Evolutionary conservation across 768 basidiomycete genomes (phyloP).

Genomic region (Podaxis sp.): DNA sequence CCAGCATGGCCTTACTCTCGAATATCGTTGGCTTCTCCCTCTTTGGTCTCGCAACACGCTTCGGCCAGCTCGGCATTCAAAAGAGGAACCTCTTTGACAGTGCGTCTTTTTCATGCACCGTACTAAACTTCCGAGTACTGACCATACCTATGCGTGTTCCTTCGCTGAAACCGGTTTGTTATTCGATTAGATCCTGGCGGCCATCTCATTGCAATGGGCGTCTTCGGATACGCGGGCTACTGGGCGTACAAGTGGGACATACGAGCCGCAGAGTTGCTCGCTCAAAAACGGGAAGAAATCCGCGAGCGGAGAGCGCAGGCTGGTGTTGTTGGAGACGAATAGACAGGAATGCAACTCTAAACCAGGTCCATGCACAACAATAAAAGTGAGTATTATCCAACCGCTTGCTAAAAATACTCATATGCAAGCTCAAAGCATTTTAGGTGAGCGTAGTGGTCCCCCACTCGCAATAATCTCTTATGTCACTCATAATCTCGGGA

Average conservation of each 20-base stretch:
- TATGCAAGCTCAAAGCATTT: too few species aligned
- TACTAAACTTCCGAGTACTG: background rate
- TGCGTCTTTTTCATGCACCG: slow-evolving; percentile 41
- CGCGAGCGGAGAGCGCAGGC: slow-evolving; percentile 41
- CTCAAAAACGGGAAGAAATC: slow-evolving; percentile 63
- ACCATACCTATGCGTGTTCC: slow-evolving; percentile 9
- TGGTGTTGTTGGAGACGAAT: slow-evolving; percentile 31
- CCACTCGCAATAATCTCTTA: too few species aligned
- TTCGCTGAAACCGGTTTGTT: background rate
- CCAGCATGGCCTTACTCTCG: slow-evolving; percentile 61
- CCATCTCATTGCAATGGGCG: slow-evolving; percentile 66
- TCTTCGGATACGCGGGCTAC: slow-evolving; percentile 75
- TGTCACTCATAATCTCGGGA: too few species aligned
- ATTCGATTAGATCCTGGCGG: slow-evolving; percentile 61
- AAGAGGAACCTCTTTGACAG: slow-evolving; percentile 77
- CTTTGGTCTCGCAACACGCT: slow-evolving; percentile 80
- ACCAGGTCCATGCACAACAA: background rate
- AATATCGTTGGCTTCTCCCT: slow-evolving; percentile 77
- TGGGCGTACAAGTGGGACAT: slow-evolving; percentile 69
- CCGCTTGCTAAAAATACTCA: too few species aligned
- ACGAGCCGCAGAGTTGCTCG: slow-evolving; percentile 59
- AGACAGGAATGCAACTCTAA: background rate
- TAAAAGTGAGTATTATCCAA: background rate
- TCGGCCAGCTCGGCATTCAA: slow-evolving; percentile 88
- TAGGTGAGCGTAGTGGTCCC: too few species aligned